phyloP scores from a whole-genome alignment of 768 basidiomycete genomes.

The Hypholoma fasciculare region DNA sequence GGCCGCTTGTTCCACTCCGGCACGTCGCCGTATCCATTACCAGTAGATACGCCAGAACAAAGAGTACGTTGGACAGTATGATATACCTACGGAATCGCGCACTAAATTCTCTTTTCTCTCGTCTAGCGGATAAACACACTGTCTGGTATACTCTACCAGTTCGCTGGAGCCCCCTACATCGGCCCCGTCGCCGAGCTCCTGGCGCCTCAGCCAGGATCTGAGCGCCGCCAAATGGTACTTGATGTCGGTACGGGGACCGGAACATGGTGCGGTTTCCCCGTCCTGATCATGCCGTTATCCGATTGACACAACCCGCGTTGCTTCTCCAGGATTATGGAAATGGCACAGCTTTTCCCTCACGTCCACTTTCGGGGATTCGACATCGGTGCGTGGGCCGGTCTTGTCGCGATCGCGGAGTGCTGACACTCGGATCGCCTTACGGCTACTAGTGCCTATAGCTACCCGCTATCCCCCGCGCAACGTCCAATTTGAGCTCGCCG shows the following conservation, averaged over 20 bases:
- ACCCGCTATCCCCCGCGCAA: constrained; percentile 62
- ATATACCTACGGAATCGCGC: constrained; percentile 1
- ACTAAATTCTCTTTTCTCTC: neutral
- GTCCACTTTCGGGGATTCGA: constrained; percentile 72
- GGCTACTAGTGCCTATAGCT: constrained; percentile 62
- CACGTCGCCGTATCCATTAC: constrained; percentile 68
- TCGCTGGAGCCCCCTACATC: constrained; percentile 58
- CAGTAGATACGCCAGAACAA: constrained; percentile 71
- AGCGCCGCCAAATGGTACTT: constrained; percentile 52
- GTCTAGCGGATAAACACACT: constrained; percentile 51
- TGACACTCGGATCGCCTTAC: constrained; percentile 8
- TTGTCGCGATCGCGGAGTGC: constrained; percentile 10
- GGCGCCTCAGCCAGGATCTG: constrained; percentile 26
- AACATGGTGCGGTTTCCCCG: constrained; percentile 47
- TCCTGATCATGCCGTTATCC: constrained; percentile 14
- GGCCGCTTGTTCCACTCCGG: constrained; percentile 72
- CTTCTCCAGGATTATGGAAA: constrained; percentile 65
- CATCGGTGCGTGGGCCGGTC: constrained; percentile 53
- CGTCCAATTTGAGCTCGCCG: constrained; percentile 65
- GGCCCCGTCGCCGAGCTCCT: constrained; percentile 61
- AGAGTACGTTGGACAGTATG: constrained; percentile 41
- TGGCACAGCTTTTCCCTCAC: constrained; percentile 65
- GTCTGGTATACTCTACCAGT: constrained; percentile 47
- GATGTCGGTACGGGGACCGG: constrained; percentile 82
- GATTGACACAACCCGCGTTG: constrained; percentile 16